Conservation (phyloP, 768 basidiomycete genomes). For the Pleurotus sapidus region DNA sequence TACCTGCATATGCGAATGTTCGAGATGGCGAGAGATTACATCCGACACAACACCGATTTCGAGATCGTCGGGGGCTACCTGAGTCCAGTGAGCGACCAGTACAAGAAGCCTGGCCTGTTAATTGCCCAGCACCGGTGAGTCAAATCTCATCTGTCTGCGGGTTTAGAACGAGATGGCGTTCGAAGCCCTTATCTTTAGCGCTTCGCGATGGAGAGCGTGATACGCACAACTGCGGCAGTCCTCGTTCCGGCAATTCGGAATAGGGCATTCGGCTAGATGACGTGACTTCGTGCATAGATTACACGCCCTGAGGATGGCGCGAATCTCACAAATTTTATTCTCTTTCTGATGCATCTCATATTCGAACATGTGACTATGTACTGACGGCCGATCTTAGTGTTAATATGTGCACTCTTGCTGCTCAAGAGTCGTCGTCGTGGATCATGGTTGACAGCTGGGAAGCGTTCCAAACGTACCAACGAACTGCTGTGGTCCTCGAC, state of each 20-base stretch:
- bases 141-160: conserved; percentile 13
- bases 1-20: conserved; percentile 99
- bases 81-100: conserved; percentile 93
- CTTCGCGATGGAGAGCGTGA: not conserved
- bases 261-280: conserved; percentile 11
- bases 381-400: conserved; percentile 42
- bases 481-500: conserved; percentile 95
- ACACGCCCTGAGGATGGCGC: too few species aligned
- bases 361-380: too few species aligned
- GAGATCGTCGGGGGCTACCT: conserved; percentile 96
- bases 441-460: conserved; percentile 99
- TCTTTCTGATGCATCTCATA: too few species aligned
- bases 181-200: not conserved
- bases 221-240: conserved; percentile 10
- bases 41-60: conserved; percentile 87
- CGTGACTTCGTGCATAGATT: not conserved
- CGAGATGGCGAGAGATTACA: conserved; percentile 98
- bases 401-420: conserved; percentile 85
- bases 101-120: conserved; percentile 95
- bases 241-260: conserved; percentile 18
- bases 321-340: too few species aligned
- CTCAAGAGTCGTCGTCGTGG: conserved; percentile 89
- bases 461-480: conserved; percentile 90
- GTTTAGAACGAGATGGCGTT: not conserved
- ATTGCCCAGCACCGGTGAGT: conserved; percentile 86